Evolutionary conservation across 2,329 filamentous ascomycete genomes (phyloP).

Genomic region (Aspergillus tanneri): DNA sequence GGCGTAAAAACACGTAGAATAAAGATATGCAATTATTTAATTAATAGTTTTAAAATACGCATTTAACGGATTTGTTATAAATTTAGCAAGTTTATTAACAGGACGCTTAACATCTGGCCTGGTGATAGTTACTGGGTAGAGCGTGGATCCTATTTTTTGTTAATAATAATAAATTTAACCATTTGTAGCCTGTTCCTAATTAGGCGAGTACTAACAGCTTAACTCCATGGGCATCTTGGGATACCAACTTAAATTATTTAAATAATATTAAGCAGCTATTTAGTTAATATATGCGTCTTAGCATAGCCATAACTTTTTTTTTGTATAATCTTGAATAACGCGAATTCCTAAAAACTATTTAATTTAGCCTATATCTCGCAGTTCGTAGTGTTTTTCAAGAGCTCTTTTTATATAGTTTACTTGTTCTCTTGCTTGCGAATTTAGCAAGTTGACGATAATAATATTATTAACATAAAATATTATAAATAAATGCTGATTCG

Average conservation of each 20-base stretch:
- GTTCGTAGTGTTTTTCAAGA: not conserved
- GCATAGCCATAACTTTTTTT: not conserved
- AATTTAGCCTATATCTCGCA: not conserved
- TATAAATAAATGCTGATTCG: not conserved
- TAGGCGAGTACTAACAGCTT: too few relatives aligned
- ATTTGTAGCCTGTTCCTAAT: not conserved
- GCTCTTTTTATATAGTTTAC: not conserved
- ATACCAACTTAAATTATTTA: not conserved
- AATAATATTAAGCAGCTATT: not conserved
- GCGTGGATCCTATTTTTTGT: not conserved
- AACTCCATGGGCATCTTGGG: not conserved
- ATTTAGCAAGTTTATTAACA: not conserved
- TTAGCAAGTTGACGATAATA: not conserved
- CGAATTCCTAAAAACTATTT: not conserved
- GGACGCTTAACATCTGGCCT: not conserved
- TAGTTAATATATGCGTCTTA: not conserved
- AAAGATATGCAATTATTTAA: not conserved
- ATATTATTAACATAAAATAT: not conserved
- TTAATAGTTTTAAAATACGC: not conserved
- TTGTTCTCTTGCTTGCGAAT: not conserved
- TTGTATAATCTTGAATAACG: not conserved
- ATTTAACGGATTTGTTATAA: not conserved
- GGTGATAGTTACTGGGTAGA: not conserved
- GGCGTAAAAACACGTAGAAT: not conserved
- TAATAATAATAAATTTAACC: not conserved